Evolutionary conservation across 768 basidiomycete genomes (phyloP).

Genomic region (Pholiota conissans): DNA sequence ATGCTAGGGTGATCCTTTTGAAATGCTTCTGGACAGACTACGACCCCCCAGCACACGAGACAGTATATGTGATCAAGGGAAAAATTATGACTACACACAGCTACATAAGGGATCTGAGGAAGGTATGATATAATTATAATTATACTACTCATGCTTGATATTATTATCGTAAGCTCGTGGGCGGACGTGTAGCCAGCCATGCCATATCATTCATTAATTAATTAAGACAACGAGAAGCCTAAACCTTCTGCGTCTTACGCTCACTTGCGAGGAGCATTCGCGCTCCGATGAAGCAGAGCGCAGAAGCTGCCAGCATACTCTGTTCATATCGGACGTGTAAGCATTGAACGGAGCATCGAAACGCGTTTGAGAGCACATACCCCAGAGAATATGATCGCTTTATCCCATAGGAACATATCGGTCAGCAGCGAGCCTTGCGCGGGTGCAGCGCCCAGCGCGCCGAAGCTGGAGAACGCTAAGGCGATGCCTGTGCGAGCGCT

Average conservation of each 20-base stretch:
- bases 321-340: neutral
- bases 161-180: too few relatives aligned
- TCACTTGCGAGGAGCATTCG: neutral
- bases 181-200: too few relatives aligned
- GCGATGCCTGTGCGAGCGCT: slow-evolving; percentile 33
- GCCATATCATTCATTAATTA: too few relatives aligned
- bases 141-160: too few relatives aligned
- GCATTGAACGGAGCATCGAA: slow-evolving; percentile 20
- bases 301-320: neutral
- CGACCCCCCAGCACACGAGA: too few relatives aligned
- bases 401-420: slow-evolving; percentile 24
- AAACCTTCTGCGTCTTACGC: neutral
- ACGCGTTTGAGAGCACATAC: slow-evolving; percentile 18
- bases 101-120: too few relatives aligned
- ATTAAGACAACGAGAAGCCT: too few relatives aligned
- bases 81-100: too few relatives aligned
- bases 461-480: slow-evolving; percentile 28
- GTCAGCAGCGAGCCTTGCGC: slow-evolving; percentile 33
- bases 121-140: too few relatives aligned
- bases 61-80: too few relatives aligned
- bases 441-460: slow-evolving; percentile 28
- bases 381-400: slow-evolving; percentile 30
- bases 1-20: too few relatives aligned
- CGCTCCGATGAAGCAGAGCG: neutral
- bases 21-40: too few relatives aligned